Base-by-base conservation (phyloP, 169 alveolate species). In the Amoebophrya sp. region DNA sequence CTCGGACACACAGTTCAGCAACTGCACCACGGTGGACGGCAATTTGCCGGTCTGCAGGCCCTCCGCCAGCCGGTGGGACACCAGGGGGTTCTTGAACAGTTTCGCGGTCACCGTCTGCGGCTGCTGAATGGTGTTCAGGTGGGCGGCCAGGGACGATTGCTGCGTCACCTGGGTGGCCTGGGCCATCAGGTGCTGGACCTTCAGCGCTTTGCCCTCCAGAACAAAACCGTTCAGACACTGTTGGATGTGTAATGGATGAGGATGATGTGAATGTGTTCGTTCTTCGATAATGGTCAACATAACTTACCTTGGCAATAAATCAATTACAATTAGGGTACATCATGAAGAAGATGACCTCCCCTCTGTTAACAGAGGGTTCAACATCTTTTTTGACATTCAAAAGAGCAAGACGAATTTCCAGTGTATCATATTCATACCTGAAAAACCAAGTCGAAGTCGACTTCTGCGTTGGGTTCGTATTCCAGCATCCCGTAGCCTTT, bases 101-200 rank as follows among this genome's bases (percentile, higher is more conserved):
- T 25, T 7, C 2, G 32, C 18, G 83, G 38, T 12, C 10, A 66
- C 83, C 35, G 83, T 66, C 32, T 7, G 7, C 1, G 35, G 35
- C 83, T 66, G 83, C 2, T 7, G 83, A 1, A 41, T 12, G 54
- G 32, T 7, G 83, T 25, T 66, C 83, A 2, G 18, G 2, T 66
- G 35, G 83, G 12, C 10, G 32, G 83, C 83, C 35, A 66, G 83
- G 38, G 83, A 25, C 29, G 18, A 2, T 25, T 3, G 83, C 12
- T 66, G 83, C 83, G 35, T 25, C 32, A 0, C 35, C 29, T 66
- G 2, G 83, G 12, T 66, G 83, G 35, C 18, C 83, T 66, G 83
- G 38, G 83, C 83, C 83, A 25, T 66, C 83, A 66, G 35, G 35
- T 66, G 83, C 83, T 66, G 83, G 35, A 66, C 83, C 83, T 66